A percentile compares a stretch with the other conserved stretches of the same genome.
Evolutionary conservation across 257 asterid genomes (phyloP).

Genomic region (Gardenia jasminoides): DNA sequence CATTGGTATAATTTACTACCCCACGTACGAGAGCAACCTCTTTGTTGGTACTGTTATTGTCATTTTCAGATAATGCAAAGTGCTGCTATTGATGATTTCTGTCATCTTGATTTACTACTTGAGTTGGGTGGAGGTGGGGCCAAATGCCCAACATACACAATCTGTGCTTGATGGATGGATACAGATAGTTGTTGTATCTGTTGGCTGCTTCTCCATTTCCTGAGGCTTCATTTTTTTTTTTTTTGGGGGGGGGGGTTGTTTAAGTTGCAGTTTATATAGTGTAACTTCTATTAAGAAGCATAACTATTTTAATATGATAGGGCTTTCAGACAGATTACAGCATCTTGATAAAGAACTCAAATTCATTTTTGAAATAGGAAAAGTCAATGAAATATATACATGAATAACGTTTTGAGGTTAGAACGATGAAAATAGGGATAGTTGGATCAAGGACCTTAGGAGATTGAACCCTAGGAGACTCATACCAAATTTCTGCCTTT

Average conservation of each 20-base stretch:
- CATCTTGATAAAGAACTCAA: too few relatives aligned
- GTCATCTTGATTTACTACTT: conserved; percentile 8
- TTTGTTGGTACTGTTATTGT: conserved; percentile 8
- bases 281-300: not conserved
- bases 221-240: too few relatives aligned
- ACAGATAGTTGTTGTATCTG: not conserved
- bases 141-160: conserved; percentile 9
- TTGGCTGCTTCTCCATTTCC: not conserved
- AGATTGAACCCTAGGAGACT: too few relatives aligned
- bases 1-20: too few relatives aligned
- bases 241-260: too few relatives aligned
- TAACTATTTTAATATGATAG: not conserved
- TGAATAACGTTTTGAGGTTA: too few relatives aligned
- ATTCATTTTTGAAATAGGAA: not conserved
- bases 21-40: not conserved
- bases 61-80: conserved; percentile 9
- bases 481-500: too few relatives aligned
- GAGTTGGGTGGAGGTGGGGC: conserved; percentile 21
- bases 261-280: not conserved
- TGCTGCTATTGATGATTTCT: conserved; percentile 4
- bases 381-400: too few relatives aligned
- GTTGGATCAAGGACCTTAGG: too few relatives aligned
- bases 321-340: not conserved
- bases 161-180: conserved; percentile 10
- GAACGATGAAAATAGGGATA: too few relatives aligned